Conservation (phyloP, 1,139 yeast species). For the Hansenula lynferdii region DNA sequence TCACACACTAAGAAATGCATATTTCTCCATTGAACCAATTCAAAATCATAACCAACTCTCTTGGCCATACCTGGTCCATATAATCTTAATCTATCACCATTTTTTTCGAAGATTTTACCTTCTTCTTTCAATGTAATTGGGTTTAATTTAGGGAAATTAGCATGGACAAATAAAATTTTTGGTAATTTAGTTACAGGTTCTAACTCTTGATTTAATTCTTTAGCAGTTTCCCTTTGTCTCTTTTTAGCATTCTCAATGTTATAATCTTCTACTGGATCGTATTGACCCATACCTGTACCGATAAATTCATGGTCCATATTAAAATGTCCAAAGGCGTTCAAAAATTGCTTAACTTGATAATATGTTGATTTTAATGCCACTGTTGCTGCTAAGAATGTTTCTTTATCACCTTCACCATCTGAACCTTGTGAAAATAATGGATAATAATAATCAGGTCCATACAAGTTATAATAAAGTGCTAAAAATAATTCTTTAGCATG, state of each 20-base stretch:
- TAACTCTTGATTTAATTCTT: conserved; percentile 13
- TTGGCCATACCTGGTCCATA: conserved; percentile 51
- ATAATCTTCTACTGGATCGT: conserved; percentile 59
- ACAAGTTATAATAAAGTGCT: conserved; percentile 72
- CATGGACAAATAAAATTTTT: conserved; percentile 53
- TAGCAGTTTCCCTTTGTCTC: conserved; percentile 9
- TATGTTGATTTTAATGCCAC: conserved; percentile 52
- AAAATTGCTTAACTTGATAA: conserved; percentile 63
- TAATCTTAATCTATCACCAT: conserved; percentile 43
- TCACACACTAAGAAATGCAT: conserved; percentile 57
- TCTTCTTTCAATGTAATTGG: conserved; percentile 45
- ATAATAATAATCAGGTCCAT: conserved; percentile 75
- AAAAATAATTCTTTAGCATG: conserved; percentile 64
- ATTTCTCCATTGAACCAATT: conserved; percentile 54
- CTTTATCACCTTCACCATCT: conserved; percentile 90
- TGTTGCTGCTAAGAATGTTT: conserved; percentile 80
- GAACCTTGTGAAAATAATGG: conserved; percentile 84
- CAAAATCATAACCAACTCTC: conserved; percentile 54
- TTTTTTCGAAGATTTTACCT: conserved; percentile 37
- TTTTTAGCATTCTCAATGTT: conserved; percentile 19
- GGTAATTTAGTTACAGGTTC: conserved; percentile 30
- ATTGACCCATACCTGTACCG: conserved; percentile 75
- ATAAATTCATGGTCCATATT: conserved; percentile 37
- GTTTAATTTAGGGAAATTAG: conserved; percentile 61
- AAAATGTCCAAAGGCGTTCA: conserved; percentile 51